Evolutionary conservation across 371 early-diverging fungal genomes (phyloP).

Genomic region (Catenaria anguillulae): DNA sequence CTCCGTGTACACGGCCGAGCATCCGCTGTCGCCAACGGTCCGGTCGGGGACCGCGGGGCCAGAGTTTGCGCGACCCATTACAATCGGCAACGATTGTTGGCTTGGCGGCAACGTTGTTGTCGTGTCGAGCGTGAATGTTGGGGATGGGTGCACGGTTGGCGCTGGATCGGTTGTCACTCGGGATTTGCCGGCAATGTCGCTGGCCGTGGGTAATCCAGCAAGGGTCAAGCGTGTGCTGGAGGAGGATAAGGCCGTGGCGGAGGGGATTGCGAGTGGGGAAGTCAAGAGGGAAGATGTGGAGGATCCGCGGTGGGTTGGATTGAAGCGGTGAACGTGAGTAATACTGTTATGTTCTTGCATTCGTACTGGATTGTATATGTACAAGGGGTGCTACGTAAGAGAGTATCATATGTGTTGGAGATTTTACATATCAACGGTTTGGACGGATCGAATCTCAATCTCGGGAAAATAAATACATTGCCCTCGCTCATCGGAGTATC

Average conservation of each 20-base stretch:
- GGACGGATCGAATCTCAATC: too few relatives aligned
- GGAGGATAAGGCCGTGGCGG: not conserved
- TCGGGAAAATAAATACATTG: too few relatives aligned
- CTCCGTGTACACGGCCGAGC: constrained; percentile 57
- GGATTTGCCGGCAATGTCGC: constrained; percentile 48
- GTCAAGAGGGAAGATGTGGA: too few relatives aligned
- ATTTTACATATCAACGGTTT: too few relatives aligned
- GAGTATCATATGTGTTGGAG: too few relatives aligned
- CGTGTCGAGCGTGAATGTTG: constrained; percentile 69
- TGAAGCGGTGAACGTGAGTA: too few relatives aligned
- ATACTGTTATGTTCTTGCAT: too few relatives aligned
- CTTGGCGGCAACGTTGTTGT: constrained; percentile 54
- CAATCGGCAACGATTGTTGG: constrained; percentile 56
- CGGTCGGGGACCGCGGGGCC: constrained; percentile 16
- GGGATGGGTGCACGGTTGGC: constrained; percentile 40
- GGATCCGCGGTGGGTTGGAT: too few relatives aligned
- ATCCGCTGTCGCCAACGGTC: constrained; percentile 33
- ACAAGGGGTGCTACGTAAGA: too few relatives aligned
- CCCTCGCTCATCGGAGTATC: too few relatives aligned
- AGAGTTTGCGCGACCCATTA: constrained; percentile 37
- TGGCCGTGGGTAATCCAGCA: constrained; percentile 76
- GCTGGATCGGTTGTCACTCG: constrained; percentile 58
- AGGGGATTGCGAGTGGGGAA: too few relatives aligned
- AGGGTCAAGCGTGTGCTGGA: constrained; percentile 31
- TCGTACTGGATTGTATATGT: too few relatives aligned